These are phyloP conservation scores for Sporothrix phasma DNA, from an alignment of 2,329 filamentous ascomycete genomes.

Conservation along the genomic window DNA sequence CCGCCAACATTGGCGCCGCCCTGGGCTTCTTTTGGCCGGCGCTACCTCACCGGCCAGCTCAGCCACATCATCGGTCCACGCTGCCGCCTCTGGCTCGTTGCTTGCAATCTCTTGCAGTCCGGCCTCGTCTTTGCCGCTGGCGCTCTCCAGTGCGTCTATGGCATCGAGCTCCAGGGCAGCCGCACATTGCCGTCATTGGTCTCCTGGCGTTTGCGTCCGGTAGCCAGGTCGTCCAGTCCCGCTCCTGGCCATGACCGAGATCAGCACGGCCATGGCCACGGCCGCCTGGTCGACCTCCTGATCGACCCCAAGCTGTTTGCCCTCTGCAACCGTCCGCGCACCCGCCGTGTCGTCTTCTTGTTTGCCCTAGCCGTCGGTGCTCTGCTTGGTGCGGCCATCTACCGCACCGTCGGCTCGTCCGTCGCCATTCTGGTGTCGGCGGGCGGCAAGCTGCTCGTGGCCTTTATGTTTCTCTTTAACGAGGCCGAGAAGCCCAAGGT, in stretches of 20 bases:
- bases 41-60: conserved; percentile 46
- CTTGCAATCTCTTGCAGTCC: conserved; percentile 46
- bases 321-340: conserved; percentile 38
- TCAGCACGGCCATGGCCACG: conserved; percentile 55
- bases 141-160: conserved; percentile 36
- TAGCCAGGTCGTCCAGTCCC: conserved; percentile 48
- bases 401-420: conserved; percentile 33
- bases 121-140: conserved; percentile 43
- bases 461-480: conserved; percentile 36
- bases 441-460: conserved; percentile 36
- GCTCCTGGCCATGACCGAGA: conserved; percentile 49
- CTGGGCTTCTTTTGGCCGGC: conserved; percentile 47
- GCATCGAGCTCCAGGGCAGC: conserved; percentile 27
- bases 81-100: conserved; percentile 42
- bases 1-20: conserved; percentile 44
- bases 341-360: conserved; percentile 41
- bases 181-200: conserved; percentile 35
- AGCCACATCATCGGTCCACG: conserved; percentile 43
- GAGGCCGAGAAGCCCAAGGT: conserved; percentile 25
- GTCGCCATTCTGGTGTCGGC: conserved; percentile 35
- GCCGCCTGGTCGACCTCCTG: conserved; percentile 51
- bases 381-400: conserved; percentile 43
- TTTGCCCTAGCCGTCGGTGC: conserved; percentile 37
- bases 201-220: conserved; percentile 47
- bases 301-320: conserved; percentile 43